A percentile compares a stretch with the other conserved stretches of the same genome.
Evolutionary conservation across 2,329 filamentous ascomycete species (phyloP).

Genomic region (Neospermospora avenae): DNA sequence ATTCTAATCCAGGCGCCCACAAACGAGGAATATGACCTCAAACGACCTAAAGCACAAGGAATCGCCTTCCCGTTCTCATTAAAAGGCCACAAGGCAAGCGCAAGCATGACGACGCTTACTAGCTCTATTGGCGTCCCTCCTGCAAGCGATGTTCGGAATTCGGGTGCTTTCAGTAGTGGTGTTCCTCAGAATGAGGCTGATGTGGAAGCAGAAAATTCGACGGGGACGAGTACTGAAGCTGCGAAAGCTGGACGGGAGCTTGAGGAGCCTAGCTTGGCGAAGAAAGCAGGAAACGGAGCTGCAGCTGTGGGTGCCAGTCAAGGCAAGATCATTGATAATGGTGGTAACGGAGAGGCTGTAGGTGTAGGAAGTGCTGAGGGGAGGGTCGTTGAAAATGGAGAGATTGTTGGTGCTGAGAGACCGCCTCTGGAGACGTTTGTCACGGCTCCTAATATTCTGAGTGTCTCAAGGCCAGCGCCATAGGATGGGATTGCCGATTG

Average conservation of each 20-base stretch:
- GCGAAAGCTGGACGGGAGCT: conserved; percentile 3
- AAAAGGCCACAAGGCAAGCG: conserved; percentile 53
- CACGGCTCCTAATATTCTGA: conserved; percentile 39
- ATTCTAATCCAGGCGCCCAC: conserved; percentile 22
- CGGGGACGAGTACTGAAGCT: background rate
- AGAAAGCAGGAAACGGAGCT: too few relatives aligned
- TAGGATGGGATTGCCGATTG: background rate
- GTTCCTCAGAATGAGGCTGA: conserved; percentile 14
- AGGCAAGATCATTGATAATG: too few relatives aligned
- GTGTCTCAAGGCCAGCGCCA: background rate
- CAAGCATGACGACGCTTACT: conserved; percentile 66
- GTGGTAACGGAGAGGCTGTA: background rate
- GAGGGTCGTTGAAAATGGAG: conserved; percentile 22
- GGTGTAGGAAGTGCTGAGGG: background rate
- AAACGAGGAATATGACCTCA: conserved; percentile 46
- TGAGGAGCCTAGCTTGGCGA: background rate
- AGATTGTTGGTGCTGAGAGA: conserved; percentile 31
- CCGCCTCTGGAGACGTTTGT: conserved; percentile 52
- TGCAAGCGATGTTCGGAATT: conserved; percentile 20
- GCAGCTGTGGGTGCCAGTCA: too few relatives aligned
- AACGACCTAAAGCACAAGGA: conserved; percentile 63
- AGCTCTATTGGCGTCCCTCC: conserved; percentile 35
- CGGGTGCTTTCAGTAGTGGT: conserved; percentile 21
- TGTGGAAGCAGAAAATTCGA: conserved; percentile 7
- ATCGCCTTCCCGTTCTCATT: conserved; percentile 73